Conservation (phyloP, 2,329 filamentous ascomycete species). For the Diaporthe citrichinensis region DNA sequence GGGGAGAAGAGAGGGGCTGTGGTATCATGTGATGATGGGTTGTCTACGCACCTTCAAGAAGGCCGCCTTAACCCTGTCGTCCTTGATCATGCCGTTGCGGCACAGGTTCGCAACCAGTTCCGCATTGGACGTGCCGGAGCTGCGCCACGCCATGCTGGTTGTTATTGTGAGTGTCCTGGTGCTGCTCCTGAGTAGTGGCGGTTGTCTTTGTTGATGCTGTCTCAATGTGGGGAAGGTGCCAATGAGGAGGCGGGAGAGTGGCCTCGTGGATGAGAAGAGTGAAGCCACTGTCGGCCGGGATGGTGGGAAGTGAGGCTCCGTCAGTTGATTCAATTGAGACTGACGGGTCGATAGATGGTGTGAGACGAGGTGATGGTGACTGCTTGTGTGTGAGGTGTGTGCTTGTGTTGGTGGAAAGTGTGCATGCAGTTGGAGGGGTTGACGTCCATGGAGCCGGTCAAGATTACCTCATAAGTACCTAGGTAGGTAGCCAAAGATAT, state of each 20-base stretch:
- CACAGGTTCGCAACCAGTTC: constrained; percentile 85
- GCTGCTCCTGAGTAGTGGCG: neutral
- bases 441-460: neutral
- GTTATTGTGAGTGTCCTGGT: neutral
- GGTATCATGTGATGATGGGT: neutral
- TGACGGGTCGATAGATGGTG: no score
- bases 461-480: neutral
- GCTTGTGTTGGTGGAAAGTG: neutral
- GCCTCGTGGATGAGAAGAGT: neutral
- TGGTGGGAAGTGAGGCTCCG: neutral
- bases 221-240: neutral
- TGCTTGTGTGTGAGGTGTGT: neutral
- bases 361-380: neutral
- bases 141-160: constrained; percentile 87
- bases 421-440: neutral
- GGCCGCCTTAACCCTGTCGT: constrained; percentile 79
- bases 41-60: constrained; percentile 75
- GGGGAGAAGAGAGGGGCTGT: neutral
- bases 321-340: neutral
- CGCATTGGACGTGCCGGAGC: constrained; percentile 80
- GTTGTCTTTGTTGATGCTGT: neutral
- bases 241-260: neutral
- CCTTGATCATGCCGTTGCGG: constrained; percentile 79
- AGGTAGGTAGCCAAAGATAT: neutral
- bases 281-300: neutral